Conservation (phyloP, 2,329 filamentous ascomycete genomes). For the Fonsecaea pedrosoi region DNA sequence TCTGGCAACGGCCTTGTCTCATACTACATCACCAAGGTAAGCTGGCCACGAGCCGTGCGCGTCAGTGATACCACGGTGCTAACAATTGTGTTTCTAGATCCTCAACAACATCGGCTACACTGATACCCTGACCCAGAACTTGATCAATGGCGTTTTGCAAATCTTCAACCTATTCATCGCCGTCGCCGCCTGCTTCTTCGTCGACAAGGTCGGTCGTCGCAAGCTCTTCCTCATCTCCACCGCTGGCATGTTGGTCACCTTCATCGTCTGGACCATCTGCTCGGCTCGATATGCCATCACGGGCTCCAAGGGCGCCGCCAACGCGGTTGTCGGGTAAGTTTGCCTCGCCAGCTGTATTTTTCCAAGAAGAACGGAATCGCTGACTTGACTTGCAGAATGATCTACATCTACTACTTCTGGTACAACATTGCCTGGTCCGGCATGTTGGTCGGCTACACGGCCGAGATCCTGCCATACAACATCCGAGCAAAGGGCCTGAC, state of each 20-base stretch:
- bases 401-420: slow-evolving; percentile 53
- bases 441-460: slow-evolving; percentile 50
- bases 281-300: slow-evolving; percentile 47
- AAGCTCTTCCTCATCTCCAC: slow-evolving; percentile 53
- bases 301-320: slow-evolving; percentile 44
- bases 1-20: slow-evolving; percentile 57
- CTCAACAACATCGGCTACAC: slow-evolving; percentile 49
- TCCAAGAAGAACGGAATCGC: background rate
- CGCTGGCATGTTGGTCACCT: slow-evolving; percentile 53
- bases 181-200: slow-evolving; percentile 47
- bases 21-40: slow-evolving; percentile 50
- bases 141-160: slow-evolving; percentile 52
- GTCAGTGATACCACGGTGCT: too few relatives aligned
- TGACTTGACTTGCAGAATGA: slow-evolving; percentile 40
- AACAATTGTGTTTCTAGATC: background rate
- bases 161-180: slow-evolving; percentile 50
- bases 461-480: slow-evolving; percentile 58
- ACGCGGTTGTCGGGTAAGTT: slow-evolving; percentile 47
- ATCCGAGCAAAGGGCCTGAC: slow-evolving; percentile 58
- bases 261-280: slow-evolving; percentile 52
- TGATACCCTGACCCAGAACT: slow-evolving; percentile 47
- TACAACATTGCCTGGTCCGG: slow-evolving; percentile 51
- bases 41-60: background rate
- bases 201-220: slow-evolving; percentile 53
- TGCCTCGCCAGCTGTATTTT: too few relatives aligned